These are phyloP conservation scores for Coemansia sp. DNA, from an alignment of 192 early-diverging fungal species.

Conservation along the genomic window DNA sequence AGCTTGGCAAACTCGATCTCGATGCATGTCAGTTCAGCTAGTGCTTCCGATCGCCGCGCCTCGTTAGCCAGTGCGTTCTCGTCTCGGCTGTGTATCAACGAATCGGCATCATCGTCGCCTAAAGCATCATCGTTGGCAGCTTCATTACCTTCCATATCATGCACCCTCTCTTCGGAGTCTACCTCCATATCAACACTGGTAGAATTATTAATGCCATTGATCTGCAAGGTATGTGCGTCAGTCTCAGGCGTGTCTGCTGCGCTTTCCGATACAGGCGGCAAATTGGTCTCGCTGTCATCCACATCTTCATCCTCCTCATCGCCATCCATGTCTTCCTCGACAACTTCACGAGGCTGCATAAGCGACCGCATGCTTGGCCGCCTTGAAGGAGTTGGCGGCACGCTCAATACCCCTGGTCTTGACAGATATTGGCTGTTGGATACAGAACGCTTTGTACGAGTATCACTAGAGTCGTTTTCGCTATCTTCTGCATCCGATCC, in stretches of 20 bases:
- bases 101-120: slow-evolving; percentile 6
- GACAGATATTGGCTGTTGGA: not conserved
- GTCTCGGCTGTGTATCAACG: not conserved
- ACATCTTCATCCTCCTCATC: slow-evolving; percentile 11
- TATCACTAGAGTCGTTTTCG: slow-evolving; percentile 4
- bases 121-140: not conserved
- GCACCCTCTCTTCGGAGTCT: not conserved
- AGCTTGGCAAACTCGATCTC: slow-evolving; percentile 54
- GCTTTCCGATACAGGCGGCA: slow-evolving; percentile 4
- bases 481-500: slow-evolving; percentile 6
- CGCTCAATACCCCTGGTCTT: not conserved
- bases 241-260: slow-evolving; percentile 10
- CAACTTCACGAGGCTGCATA: too few relatives aligned
- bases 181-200: slow-evolving; percentile 1
- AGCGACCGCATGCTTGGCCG: too few relatives aligned
- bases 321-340: slow-evolving; percentile 1
- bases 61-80: slow-evolving; percentile 25
- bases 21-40: slow-evolving; percentile 42
- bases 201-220: not conserved
- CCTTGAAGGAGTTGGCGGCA: too few relatives aligned
- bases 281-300: not conserved
- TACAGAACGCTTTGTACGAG: not conserved
- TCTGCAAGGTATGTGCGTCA: not conserved
- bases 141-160: not conserved
- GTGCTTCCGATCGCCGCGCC: slow-evolving; percentile 36